These are phyloP conservation scores for Hypoxylon sp. DNA, from an alignment of 2,329 filamentous ascomycete genomes.

Conservation along the genomic window DNA sequence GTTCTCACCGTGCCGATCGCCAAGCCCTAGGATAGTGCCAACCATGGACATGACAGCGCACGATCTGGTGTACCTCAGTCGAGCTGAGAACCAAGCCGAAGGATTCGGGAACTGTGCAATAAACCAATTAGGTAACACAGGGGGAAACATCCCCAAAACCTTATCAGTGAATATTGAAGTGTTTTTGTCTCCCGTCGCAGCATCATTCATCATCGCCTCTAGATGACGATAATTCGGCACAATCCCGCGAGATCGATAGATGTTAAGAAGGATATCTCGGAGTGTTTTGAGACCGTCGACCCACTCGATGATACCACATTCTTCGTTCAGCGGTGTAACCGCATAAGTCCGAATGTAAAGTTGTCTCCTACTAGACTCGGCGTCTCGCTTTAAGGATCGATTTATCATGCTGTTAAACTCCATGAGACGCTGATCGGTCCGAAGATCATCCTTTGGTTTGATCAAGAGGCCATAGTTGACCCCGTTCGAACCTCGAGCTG, in stretches of 20 bases:
- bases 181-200: constrained; percentile 70
- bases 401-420: constrained; percentile 99
- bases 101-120: constrained; percentile 95
- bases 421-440: constrained; percentile 98
- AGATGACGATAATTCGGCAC: constrained; percentile 78
- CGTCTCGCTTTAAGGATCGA: constrained; percentile 89
- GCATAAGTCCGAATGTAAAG: constrained; percentile 98
- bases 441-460: constrained; percentile 97
- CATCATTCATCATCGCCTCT: constrained; percentile 74
- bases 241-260: constrained; percentile 83
- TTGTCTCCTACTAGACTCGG: constrained; percentile 89
- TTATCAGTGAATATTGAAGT: constrained; percentile 79
- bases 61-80: constrained; percentile 90
- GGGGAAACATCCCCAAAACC: constrained; percentile 77
- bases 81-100: constrained; percentile 89
- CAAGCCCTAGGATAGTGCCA: constrained; percentile 91
- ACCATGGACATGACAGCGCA: constrained; percentile 99
- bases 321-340: constrained; percentile 96
- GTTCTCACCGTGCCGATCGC: constrained; percentile 97
- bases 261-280: constrained; percentile 86
- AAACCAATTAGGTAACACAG: constrained; percentile 95
- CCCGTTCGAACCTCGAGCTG: constrained; percentile 89
- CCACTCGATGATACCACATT: constrained; percentile 99
- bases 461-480: constrained; percentile 90
- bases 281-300: constrained; percentile 95